Percentiles rank a stretch among this genome's conserved stretches.
These are phyloP conservation scores for Beta corolliflora DNA, from an alignment of 179 eudicot species.

Conservation along the genomic window DNA sequence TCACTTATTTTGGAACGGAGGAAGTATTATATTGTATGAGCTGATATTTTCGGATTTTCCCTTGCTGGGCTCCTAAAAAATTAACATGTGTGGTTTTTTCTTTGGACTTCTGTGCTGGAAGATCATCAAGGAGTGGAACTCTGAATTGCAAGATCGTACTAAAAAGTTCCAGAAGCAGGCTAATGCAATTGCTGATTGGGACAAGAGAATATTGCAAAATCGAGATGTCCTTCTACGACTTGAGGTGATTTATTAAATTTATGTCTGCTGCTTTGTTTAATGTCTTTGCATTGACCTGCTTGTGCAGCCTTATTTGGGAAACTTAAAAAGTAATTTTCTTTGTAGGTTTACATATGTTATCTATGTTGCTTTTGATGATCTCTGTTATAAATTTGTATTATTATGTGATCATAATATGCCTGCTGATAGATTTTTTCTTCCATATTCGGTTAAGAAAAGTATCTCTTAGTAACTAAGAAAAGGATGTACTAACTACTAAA, in stretches of 20 bases:
- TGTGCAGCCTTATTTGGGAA: no score
- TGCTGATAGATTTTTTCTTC: no score
- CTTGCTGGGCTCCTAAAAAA: neutral
- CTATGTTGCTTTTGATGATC: no score
- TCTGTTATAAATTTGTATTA: no score
- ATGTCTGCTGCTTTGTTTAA: no score
- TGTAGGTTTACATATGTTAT: no score
- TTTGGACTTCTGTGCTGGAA: slow-evolving; percentile 22
- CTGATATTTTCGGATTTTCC: neutral
- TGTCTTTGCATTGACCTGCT: no score
- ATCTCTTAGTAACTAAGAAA: neutral
- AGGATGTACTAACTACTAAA: no score
- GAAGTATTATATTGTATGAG: neutral
- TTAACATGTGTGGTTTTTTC: slow-evolving; percentile 13
- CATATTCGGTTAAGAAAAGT: no score
- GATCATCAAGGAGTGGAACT: slow-evolving; percentile 97
- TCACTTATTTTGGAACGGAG: no score
- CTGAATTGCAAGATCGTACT: slow-evolving; percentile 82
- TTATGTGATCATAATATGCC: no score
- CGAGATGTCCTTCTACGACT: slow-evolving; percentile 84
- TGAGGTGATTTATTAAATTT: slow-evolving; percentile 51
- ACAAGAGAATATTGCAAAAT: slow-evolving; percentile 82
- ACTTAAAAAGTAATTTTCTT: no score
- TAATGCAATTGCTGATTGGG: slow-evolving; percentile 93
- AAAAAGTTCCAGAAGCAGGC: slow-evolving; percentile 89